Base-by-base conservation (phyloP, 345 rosid species). In the Iberis pinnata region DNA sequence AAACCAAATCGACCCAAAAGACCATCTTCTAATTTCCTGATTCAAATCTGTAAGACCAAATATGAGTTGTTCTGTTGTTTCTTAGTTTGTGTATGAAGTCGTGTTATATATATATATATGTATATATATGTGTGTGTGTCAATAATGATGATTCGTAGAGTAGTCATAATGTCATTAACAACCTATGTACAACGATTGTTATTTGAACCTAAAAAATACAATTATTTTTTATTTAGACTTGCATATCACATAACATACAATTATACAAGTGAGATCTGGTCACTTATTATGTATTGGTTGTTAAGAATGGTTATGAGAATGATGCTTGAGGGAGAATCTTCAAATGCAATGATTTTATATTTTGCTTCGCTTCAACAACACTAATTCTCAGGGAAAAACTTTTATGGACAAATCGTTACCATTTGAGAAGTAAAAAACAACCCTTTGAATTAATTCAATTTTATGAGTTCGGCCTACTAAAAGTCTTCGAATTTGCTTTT, bases 301-400 rank as follows among this genome's bases (percentile, higher is more conserved):
- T 22, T 22, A 22, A 55, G 69, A 55, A 64, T 55, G 43, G 38
- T 64, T 29, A 47, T 56, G 37, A 47, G 20, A 40, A 22, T 43
- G 63, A 67, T 70, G 80, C 77, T 73, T 76, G 43, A 36, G 37
- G 44, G 51, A 70, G 31, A 68, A 41, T 70, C 46, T 22, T 66
- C 25, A 54, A 40, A 39, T 32, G 29, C 52, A 71, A 70, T 73
- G 61, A 76, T 72, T 52, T 13, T 12, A 24, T 5, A 31, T 38
- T 25, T 40, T 67, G 64, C 73, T 56, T 75, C 60, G 78, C 75
- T 74, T 81, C 72, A 36, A 76, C 72, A 36, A 76, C 67, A 63
- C 54, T 49, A 67, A 68, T 35, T 38, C 24, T 70, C 65, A n/a
- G n/a, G n/a, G n/a, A n/a, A n/a, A n/a, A n/a, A n/a, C n/a, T n/a